Conservation (phyloP, 768 basidiomycete genomes). For the Chalciporus pseudorubinellus region DNA sequence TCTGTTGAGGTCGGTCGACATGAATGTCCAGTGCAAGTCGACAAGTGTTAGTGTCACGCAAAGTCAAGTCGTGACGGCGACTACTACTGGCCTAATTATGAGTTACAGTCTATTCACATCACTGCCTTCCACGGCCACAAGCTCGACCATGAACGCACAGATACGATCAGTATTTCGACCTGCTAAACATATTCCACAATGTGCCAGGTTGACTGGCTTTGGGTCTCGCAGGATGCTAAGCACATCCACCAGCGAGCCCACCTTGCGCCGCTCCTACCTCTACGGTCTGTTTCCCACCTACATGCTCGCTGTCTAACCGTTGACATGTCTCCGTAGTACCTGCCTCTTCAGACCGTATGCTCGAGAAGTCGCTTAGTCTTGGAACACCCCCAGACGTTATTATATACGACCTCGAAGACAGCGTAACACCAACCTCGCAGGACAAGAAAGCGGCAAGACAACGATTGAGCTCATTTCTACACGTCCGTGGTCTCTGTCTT, state of each 20-base stretch:
- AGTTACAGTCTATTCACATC: not conserved
- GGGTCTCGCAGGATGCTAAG: conserved; percentile 11
- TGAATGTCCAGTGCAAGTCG: conserved; percentile 24
- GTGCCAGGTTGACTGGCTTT: not conserved
- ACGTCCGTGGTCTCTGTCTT: conserved; percentile 36
- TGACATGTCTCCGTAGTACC: conserved; percentile 51
- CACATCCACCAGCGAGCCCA: conserved; percentile 17
- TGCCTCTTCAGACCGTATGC: conserved; percentile 74
- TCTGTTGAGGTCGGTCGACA: conserved; percentile 63
- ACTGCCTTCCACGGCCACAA: not conserved
- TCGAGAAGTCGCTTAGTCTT: conserved; percentile 64
- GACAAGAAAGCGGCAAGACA: conserved; percentile 61
- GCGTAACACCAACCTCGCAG: conserved; percentile 57
- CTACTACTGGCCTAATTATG: too few species aligned
- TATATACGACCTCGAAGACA: conserved; percentile 90
- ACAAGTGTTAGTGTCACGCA: not conserved
- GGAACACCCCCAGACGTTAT: conserved; percentile 62
- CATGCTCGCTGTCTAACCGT: not conserved
- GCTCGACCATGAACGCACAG: not conserved
- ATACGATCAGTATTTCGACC: not conserved
- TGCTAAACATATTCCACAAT: not conserved
- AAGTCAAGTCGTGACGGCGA: too few species aligned
- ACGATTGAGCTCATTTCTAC: conserved; percentile 53
- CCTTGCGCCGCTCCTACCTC: conserved; percentile 56
- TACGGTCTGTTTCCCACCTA: conserved; percentile 39